Evolutionary conservation across 352 stramenopile species (phyloP).

Genomic region (Lagenidium sp.): DNA sequence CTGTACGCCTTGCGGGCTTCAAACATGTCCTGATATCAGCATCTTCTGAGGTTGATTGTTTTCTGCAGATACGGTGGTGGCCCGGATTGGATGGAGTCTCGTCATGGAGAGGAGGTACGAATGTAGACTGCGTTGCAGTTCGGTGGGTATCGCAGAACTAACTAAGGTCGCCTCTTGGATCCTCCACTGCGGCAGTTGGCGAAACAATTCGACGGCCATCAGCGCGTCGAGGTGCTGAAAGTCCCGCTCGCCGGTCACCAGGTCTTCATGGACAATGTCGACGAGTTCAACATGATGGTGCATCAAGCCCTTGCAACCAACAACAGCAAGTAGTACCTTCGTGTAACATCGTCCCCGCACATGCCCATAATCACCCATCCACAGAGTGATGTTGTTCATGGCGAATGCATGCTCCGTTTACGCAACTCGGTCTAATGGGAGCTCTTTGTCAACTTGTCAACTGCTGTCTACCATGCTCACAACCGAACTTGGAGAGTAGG

Average conservation of each 20-base stretch:
- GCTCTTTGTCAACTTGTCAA: no score
- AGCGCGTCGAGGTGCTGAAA: conserved; percentile 29
- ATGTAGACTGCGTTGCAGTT: conserved; percentile 22
- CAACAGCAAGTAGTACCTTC: no score
- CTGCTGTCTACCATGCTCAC: no score
- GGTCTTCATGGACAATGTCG: conserved; percentile 63
- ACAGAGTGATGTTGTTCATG: no score
- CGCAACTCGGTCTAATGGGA: no score
- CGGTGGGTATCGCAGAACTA: conserved; percentile 17
- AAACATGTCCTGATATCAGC: background rate
- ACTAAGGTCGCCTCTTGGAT: no score
- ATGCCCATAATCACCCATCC: no score
- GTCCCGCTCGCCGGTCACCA: conserved; percentile 49
- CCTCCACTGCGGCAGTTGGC: conserved; percentile 22
- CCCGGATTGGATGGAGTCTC: conserved; percentile 61
- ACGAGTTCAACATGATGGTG: conserved; percentile 52
- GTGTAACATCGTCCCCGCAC: no score
- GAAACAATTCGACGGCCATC: conserved; percentile 22
- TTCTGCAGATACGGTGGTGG: conserved; percentile 39
- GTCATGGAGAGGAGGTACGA: conserved; percentile 34
- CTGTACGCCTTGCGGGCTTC: conserved; percentile 20
- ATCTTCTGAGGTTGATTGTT: background rate
- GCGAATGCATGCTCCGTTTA: no score
- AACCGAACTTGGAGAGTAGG: no score
- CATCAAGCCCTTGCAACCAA: no score